phyloP scores from a whole-genome alignment of 441 rosid genomes.

The Erodium texanum region DNA sequence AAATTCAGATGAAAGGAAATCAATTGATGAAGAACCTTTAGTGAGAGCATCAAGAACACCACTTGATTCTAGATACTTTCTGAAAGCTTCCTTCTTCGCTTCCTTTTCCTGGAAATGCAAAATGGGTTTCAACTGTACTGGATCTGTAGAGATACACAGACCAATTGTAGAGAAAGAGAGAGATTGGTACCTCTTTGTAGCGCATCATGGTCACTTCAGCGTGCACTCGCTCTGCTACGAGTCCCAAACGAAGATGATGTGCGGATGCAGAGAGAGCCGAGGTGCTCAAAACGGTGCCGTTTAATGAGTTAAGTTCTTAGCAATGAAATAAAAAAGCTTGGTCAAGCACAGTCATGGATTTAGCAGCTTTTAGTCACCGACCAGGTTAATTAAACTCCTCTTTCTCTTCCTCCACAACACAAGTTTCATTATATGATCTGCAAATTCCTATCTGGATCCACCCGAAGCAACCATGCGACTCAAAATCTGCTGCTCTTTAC shows the following conservation, averaged over 20 bases:
- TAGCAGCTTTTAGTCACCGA: not conserved
- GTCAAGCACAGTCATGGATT: not conserved
- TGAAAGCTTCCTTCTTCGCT: conserved; percentile 78
- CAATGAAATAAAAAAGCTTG: not conserved
- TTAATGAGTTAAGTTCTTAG: too few species aligned
- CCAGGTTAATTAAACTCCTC: not conserved
- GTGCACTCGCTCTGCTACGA: not conserved
- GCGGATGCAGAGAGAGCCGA: too few species aligned
- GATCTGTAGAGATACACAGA: not conserved
- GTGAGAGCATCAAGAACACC: conserved; percentile 86
- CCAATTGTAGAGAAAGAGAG: not conserved
- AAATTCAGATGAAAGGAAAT: not conserved
- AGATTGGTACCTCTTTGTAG: conserved; percentile 40
- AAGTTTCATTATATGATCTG: not conserved
- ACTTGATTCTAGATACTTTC: conserved; percentile 76
- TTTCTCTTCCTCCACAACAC: not conserved
- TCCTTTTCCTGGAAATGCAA: conserved; percentile 59
- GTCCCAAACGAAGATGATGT: too few species aligned
- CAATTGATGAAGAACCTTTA: conserved; percentile 36
- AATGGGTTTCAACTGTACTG: not conserved
- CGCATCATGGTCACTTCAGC: conserved; percentile 37
- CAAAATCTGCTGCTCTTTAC: conserved; percentile 21
- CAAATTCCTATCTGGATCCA: not conserved
- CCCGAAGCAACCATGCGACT: conserved; percentile 1
- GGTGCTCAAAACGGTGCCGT: too few species aligned